Evolutionary conservation across 495 filamentous ascomycete species (phyloP), one percentile per base, ranked within the genome.

Genomic region (Penicillium fimorum): DNA sequence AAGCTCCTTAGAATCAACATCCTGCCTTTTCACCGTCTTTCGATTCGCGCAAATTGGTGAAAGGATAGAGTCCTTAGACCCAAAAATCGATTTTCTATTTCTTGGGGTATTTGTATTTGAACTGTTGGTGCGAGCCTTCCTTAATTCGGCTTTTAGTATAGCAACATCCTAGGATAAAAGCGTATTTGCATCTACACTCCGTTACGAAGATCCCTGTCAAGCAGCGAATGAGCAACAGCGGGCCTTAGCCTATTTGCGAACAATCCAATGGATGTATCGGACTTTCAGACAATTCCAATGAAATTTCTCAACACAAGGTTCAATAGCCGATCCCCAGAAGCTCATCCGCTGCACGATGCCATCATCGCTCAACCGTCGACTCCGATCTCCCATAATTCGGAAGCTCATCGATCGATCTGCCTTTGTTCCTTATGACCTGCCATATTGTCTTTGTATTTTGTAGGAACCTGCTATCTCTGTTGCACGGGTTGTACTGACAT

Each of bases 251-350:
- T 52, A 29, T 30, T 43, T 43, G 49, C 49, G 49, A 12, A 42
- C 49, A 52, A 52, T 52, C 24, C 17, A 43, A 48, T 60, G 7
- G 63, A 63, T 44, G 15, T 57, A 58, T 63, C 63, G 18, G 37
- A 60, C 51, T 38, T 6, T 15, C 48, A 47, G 53, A 13, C 30
- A 32, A 32, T 32, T 32, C 30, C 30, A 32, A 1, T 32, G 8
- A 11, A 11, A 1, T 1, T 10, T 22, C 47, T 47, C 32, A 63
- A 61, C 30, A 32, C 58, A 59, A 59, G 54, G 47, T 47, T 67
- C 58, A 51, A 60, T 64, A 67, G 62, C 49, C 22, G 62, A 60
- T 67, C 65, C 46, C 27, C 52, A 2, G 62, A 62, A 60, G 35
- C 44, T 58, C 25, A 61, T 55, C 29, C 8, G 47, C 62, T 62